A percentile compares a stretch with the other conserved stretches of the same genome.
Conservation (phyloP, 768 basidiomycete genomes). For the Mycena haematopus region DNA sequence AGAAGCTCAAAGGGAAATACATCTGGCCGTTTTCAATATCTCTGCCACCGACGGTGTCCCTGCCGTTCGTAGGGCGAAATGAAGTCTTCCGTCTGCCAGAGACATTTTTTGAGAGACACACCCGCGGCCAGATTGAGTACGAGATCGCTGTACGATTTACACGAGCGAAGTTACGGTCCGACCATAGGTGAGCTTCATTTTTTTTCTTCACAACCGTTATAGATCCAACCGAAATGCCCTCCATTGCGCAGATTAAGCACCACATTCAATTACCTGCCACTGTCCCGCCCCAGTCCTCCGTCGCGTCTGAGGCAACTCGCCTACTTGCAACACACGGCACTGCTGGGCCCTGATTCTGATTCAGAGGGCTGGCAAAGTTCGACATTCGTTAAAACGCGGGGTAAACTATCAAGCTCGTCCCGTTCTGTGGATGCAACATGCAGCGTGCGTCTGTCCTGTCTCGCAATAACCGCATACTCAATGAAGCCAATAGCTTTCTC, state of each 20-base stretch:
- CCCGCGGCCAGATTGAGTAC: slow-evolving; percentile 45
- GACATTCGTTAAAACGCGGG: slow-evolving; percentile 35
- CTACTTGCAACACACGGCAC: slow-evolving; percentile 41
- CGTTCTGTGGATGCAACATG: slow-evolving; percentile 40
- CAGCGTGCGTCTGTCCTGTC: slow-evolving; percentile 36
- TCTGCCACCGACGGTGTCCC: slow-evolving; percentile 45
- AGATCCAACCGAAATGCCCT: not conserved
- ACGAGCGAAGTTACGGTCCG: slow-evolving; percentile 40
- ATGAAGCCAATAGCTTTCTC: slow-evolving; percentile 39
- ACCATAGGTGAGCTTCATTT: slow-evolving; percentile 39
- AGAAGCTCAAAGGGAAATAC: slow-evolving; percentile 44
- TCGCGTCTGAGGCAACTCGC: slow-evolving; percentile 43
- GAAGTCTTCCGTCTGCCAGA: slow-evolving; percentile 43
- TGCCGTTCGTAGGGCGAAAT: slow-evolving; percentile 30
- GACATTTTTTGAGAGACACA: slow-evolving; percentile 46
- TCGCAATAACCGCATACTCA: slow-evolving; percentile 8
- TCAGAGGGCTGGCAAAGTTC: slow-evolving; percentile 48
- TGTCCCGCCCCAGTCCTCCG: slow-evolving; percentile 40
- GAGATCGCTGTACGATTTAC: slow-evolving; percentile 40
- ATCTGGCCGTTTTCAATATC: slow-evolving; percentile 46
- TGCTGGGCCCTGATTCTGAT: slow-evolving; percentile 45
- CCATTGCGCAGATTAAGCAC: slow-evolving; percentile 36
- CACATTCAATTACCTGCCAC: slow-evolving; percentile 41
- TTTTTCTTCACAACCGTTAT: not conserved
- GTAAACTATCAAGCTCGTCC: slow-evolving; percentile 36